Percentiles rank a stretch among this genome's conserved stretches.
These are phyloP conservation scores for Stephanodiscus triporus DNA, from an alignment of 108 stramenopile genomes.

Conservation along the genomic window DNA sequence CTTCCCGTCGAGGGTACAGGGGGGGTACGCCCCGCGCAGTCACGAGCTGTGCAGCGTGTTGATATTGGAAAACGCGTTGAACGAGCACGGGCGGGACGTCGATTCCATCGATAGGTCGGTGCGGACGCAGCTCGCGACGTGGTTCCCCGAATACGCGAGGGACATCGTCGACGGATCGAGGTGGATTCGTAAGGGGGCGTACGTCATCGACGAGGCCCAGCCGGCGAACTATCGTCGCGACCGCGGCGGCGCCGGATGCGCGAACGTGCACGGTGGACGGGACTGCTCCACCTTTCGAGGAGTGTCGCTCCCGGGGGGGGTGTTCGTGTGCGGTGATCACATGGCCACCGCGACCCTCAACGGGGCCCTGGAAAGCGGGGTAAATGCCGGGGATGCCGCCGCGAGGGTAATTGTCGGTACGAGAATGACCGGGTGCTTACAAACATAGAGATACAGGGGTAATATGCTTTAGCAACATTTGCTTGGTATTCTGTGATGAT, in stretches of 20 bases:
- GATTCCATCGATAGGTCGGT: conserved; percentile 63
- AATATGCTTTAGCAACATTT: too few species aligned
- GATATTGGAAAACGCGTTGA: conserved; percentile 65
- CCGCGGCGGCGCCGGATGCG: conserved; percentile 6
- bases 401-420: conserved; percentile 9
- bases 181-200: conserved; percentile 61
- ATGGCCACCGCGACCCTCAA: conserved; percentile 90
- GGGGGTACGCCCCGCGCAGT: conserved; percentile 71
- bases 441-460: too few species aligned
- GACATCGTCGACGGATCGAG: conserved; percentile 62
- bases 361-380: conserved; percentile 85
- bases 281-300: conserved; percentile 55
- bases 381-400: conserved; percentile 65
- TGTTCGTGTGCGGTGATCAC: conserved; percentile 87
- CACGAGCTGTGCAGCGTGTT: conserved; percentile 76
- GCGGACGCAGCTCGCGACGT: conserved; percentile 60
- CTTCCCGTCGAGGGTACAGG: conserved; percentile 83
- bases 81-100: conserved; percentile 45
- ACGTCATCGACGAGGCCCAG: conserved; percentile 77
- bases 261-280: conserved; percentile 73
- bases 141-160: conserved; percentile 63
- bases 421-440: background rate
- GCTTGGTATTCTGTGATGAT: too few species aligned
- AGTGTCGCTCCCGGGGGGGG: conserved; percentile 56
- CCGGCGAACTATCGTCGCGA: conserved; percentile 61